Percentiles rank a stretch among this genome's conserved stretches.
Evolutionary conservation across 768 basidiomycete species (phyloP).

Genomic region (Boletus rufocinnamomeus): DNA sequence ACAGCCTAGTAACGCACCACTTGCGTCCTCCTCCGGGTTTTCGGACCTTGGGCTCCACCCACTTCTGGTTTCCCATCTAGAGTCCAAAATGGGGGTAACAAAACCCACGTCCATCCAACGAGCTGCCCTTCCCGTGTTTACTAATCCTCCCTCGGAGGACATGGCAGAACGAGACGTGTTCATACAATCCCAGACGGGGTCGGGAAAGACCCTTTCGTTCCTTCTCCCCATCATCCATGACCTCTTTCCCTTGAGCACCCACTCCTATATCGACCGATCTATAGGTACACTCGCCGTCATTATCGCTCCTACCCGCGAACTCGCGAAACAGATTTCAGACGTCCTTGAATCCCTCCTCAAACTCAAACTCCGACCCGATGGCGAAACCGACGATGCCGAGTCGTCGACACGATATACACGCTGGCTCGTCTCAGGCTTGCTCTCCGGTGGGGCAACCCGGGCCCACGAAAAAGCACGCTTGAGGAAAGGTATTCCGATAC

Average conservation of each 20-base stretch:
- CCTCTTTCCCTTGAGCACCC: conserved; percentile 82
- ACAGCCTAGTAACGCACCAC: conserved; percentile 81
- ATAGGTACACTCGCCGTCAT: conserved; percentile 95
- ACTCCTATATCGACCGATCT: conserved; percentile 92
- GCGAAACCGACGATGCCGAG: conserved; percentile 53
- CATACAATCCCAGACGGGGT: conserved; percentile 96
- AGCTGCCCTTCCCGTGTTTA: conserved; percentile 64
- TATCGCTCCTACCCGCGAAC: conserved; percentile 92
- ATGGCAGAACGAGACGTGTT: conserved; percentile 70
- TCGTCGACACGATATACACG: conserved; percentile 60
- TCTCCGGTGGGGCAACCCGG: conserved; percentile 92
- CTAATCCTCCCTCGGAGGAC: conserved; percentile 41
- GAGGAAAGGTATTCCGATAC: conserved; percentile 91
- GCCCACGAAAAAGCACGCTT: conserved; percentile 95
- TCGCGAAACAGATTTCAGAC: conserved; percentile 95
- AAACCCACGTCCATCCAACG: conserved; percentile 92
- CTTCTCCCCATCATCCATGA: conserved; percentile 94
- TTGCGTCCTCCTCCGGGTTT: conserved; percentile 76
- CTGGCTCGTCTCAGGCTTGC: conserved; percentile 91
- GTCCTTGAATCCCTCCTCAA: conserved; percentile 84
- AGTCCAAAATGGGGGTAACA: conserved; percentile 74
- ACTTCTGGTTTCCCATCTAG: conserved; percentile 74
- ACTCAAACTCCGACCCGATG: conserved; percentile 65
- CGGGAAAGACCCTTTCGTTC: conserved; percentile 93
- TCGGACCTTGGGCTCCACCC: conserved; percentile 81